These are phyloP conservation scores for Pseudocercospora fuligena DNA, from an alignment of 2,329 filamentous ascomycete species.

Conservation along the genomic window DNA sequence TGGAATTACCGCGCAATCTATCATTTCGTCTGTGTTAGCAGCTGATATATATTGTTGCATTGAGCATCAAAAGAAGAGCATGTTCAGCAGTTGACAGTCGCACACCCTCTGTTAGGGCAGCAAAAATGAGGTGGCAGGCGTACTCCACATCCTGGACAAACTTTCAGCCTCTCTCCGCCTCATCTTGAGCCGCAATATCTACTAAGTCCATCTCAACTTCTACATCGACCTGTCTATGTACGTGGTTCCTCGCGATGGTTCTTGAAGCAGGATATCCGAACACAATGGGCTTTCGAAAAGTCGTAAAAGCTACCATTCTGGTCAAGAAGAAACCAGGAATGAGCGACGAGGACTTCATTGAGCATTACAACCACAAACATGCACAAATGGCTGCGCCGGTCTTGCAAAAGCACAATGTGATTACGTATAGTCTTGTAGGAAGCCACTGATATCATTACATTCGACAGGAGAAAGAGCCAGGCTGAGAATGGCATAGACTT, in stretches of 20 bases:
- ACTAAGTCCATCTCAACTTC: background rate
- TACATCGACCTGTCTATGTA: background rate
- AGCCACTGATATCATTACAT: conserved; percentile 1
- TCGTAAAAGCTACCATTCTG: conserved; percentile 52
- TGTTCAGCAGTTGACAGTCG: background rate
- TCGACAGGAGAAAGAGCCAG: conserved; percentile 2
- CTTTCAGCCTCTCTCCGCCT: background rate
- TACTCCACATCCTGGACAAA: background rate
- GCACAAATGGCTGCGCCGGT: conserved; percentile 51
- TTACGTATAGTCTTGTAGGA: conserved; percentile 52
- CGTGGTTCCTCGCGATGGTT: conserved; percentile 35
- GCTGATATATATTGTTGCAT: background rate
- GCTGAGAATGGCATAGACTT: conserved; percentile 43
- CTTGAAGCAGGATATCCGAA: conserved; percentile 52
- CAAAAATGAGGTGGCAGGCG: background rate
- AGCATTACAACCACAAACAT: conserved; percentile 53
- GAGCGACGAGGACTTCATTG: conserved; percentile 51
- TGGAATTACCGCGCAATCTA: background rate
- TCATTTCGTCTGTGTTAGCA: background rate
- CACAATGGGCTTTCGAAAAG: conserved; percentile 52
- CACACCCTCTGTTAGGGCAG: background rate
- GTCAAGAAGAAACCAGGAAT: conserved; percentile 54
- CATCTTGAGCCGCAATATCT: background rate
- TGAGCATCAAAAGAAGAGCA: background rate
- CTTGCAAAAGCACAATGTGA: conserved; percentile 49